phyloP scores from a whole-genome alignment of 306 rosid species.

The Quercus agrifolia region DNA sequence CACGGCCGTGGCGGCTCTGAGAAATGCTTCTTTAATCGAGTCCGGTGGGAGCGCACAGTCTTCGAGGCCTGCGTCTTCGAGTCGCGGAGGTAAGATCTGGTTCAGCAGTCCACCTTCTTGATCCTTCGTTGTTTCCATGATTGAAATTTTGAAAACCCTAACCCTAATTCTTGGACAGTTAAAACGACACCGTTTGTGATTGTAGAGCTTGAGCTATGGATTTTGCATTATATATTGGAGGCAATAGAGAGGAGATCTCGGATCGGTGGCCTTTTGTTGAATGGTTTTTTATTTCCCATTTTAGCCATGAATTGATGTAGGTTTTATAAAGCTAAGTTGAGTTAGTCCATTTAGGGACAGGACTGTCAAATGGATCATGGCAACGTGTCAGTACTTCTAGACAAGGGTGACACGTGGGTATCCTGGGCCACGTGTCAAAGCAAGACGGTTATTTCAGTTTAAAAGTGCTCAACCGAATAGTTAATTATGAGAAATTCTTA shows the following conservation, averaged over 20 bases:
- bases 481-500: no score
- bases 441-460: no score
- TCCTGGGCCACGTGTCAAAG: no score
- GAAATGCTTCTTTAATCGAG: conserved; percentile 68
- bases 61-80: conserved; percentile 89
- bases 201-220: no score
- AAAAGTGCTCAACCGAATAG: no score
- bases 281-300: neutral
- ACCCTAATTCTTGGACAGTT: neutral
- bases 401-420: no score
- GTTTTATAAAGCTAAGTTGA: neutral
- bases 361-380: neutral
- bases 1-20: conserved; percentile 57
- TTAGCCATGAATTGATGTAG: neutral
- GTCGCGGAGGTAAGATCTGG: conserved; percentile 66
- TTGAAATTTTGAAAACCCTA: neutral
- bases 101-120: conserved; percentile 34
- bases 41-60: conserved; percentile 80
- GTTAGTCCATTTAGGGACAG: neutral
- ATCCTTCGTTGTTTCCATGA: conserved; percentile 46
- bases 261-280: neutral
- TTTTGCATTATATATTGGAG: no score
- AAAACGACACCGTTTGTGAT: neutral
- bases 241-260: no score
- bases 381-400: no score